Percentiles rank a stretch among this genome's conserved stretches.
Conservation (phyloP, 1,284 basidiomycete species). For the Irpex rosettiformis region DNA sequence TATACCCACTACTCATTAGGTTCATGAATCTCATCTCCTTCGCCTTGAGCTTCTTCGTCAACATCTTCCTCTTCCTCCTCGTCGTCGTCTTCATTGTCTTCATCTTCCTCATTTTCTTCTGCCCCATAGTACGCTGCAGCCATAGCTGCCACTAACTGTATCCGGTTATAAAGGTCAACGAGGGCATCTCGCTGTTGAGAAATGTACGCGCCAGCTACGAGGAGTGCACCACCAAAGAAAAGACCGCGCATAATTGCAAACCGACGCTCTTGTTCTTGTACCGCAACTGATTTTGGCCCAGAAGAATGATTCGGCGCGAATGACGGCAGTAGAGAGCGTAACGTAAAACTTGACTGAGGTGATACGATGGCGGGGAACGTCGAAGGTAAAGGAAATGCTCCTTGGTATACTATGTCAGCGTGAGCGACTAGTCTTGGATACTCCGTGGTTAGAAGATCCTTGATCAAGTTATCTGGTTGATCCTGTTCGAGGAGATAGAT, state of each 20-base stretch:
- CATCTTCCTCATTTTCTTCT: conserved; percentile 25
- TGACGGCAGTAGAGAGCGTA: conserved; percentile 22
- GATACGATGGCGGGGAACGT: conserved; percentile 17
- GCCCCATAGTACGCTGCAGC: conserved; percentile 9
- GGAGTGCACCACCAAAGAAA: conserved; percentile 30
- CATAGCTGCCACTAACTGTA: conserved; percentile 8
- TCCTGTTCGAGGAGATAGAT: conserved; percentile 58
- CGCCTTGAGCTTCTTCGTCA: conserved; percentile 7
- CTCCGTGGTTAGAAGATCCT: conserved; percentile 46
- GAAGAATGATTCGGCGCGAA: conserved; percentile 9
- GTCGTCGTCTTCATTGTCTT: conserved; percentile 18
- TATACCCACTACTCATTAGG: too few relatives aligned
- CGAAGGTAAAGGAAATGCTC: conserved; percentile 26
- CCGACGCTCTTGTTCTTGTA: conserved; percentile 26
- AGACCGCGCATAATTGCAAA: conserved; percentile 33
- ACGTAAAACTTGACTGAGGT: conserved; percentile 18
- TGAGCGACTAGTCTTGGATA: conserved; percentile 57
- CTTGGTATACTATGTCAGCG: conserved; percentile 44
- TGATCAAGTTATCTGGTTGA: conserved; percentile 58
- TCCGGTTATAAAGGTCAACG: conserved; percentile 12
- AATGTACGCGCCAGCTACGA: conserved; percentile 23
- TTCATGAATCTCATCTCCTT: too few relatives aligned
- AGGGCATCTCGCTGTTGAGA: conserved; percentile 1
- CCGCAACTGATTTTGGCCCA: conserved; percentile 4
- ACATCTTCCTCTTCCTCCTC: conserved; percentile 15